A percentile compares a stretch with the other conserved stretches of the same genome.
phyloP scores from a whole-genome alignment of 1,139 yeast genomes.

The Magnusiomyces tetraspermus region DNA sequence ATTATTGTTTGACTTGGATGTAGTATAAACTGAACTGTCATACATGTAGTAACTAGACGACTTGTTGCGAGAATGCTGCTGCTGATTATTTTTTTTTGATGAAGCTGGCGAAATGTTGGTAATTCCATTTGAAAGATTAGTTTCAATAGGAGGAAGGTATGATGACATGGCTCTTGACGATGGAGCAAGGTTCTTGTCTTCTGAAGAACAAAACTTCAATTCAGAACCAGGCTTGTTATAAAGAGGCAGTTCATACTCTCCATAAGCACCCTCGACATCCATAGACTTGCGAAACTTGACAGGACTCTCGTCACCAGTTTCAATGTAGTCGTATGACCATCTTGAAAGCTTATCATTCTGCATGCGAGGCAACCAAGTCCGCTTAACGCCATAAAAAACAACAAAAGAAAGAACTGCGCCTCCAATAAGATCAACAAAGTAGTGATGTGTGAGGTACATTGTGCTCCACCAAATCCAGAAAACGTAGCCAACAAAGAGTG shows the following conservation, averaged over 20 bases:
- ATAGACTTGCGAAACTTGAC: constrained; percentile 28
- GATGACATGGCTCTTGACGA: no score
- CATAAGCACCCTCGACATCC: no score
- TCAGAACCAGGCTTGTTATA: constrained; percentile 2
- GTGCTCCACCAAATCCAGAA: constrained; percentile 98
- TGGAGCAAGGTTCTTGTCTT: no score
- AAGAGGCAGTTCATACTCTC: constrained; percentile 22
- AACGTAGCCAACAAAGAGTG: constrained; percentile 64
- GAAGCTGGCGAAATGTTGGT: neutral
- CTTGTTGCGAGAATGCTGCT: neutral
- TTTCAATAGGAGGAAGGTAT: constrained; percentile 15
- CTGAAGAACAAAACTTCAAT: no score
- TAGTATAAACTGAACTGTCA: constrained; percentile 2
- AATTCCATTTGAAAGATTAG: constrained; percentile 8
- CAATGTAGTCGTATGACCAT: constrained; percentile 61
- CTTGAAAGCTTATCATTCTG: constrained; percentile 61
- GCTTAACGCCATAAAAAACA: constrained; percentile 65
- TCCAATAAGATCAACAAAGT: constrained; percentile 82
- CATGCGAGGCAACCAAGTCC: constrained; percentile 62
- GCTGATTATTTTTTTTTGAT: no score
- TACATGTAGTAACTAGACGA: neutral
- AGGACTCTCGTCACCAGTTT: constrained; percentile 28
- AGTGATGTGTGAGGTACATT: constrained; percentile 93
- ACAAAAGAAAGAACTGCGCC: constrained; percentile 72
- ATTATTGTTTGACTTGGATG: constrained; percentile 2